Base-by-base conservation (phyloP, 208 protist species). In the Wallacemonas sp. region DNA sequence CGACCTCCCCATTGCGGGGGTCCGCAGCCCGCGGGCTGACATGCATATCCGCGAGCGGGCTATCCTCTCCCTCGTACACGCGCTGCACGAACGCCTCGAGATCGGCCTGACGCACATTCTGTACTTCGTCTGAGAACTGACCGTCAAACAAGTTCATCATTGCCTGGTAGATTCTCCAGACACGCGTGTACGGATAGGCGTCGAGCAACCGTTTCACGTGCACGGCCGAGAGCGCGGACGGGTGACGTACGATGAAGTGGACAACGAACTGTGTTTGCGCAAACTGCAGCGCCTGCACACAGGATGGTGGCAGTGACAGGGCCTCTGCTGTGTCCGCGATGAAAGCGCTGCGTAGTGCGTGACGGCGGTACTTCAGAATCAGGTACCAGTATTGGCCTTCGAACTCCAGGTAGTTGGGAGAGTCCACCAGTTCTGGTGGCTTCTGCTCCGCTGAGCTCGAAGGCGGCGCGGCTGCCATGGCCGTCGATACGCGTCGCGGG, bases 81-180 rank as follows among this genome's bases (percentile, higher is more conserved):
- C 39, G 34, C 55, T 62, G 55, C 17, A 62, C 38, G 8, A 42
- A 22, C 8, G 38, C 55, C n/a, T 62, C 55, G 17, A 62, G 55
- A 24, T 62, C 55, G 13, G 37, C 32, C 3, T 5, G 21, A 10
- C 26, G 37, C 4, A 48, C 38, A 15, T 30, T 2, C 8, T 15
- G 36, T 19, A 46, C 10, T 3, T 42, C 12, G 9, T 30, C 39
- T 10, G 55, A 13, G 55, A 62, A 62, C 37, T 62, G 55, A 34
- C 46, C 21, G 38, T 44, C 37, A 29, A 62, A 48, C 21, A 62
- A 37, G n/a, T 46, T 30, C 32, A 70, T 63, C 13, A 76, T 37
- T 4, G 24, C 26, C 37, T 73, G 58, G 45, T 83, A 71, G 26
- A 83, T 32, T 36, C 59, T 57, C 77, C 71, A 74, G 34, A 83